Evolutionary conservation across 2,329 filamentous ascomycete species (phyloP).

Genomic region (Colletotrichum sp.): DNA sequence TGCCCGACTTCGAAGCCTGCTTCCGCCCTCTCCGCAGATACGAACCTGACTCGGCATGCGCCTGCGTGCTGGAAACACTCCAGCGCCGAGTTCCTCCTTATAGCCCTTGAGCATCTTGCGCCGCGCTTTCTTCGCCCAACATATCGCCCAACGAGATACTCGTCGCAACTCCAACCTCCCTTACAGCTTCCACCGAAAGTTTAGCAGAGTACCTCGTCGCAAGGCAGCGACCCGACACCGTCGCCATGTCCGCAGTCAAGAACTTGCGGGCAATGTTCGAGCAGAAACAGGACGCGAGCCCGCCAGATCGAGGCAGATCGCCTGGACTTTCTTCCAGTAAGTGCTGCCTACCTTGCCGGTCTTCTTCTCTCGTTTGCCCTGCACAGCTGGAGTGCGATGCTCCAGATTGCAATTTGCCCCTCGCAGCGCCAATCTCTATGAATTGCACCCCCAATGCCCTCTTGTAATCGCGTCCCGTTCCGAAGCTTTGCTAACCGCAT

Average conservation of each 20-base stretch:
- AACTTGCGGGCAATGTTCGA: constrained; percentile 84
- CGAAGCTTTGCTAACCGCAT: constrained; percentile 7
- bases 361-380: background rate
- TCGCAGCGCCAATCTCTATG: background rate
- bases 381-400: background rate
- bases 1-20: background rate
- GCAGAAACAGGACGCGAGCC: constrained; percentile 69
- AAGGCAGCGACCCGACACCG: constrained; percentile 26
- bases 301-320: constrained; percentile 73
- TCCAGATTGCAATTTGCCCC: background rate
- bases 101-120: background rate
- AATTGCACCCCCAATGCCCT: background rate
- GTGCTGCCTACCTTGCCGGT: background rate
- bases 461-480: background rate
- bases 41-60: constrained; percentile 2
- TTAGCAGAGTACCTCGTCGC: background rate
- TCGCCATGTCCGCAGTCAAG: constrained; percentile 70
- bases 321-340: constrained; percentile 58
- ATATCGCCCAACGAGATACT: background rate
- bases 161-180: background rate
- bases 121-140: background rate
- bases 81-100: background rate
- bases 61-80: background rate
- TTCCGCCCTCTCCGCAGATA: background rate
- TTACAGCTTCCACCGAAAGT: background rate